Evolutionary conservation across 345 rosid species (phyloP), one percentile per base, ranked within the genome.

Genomic region (Litchi chinensis): DNA sequence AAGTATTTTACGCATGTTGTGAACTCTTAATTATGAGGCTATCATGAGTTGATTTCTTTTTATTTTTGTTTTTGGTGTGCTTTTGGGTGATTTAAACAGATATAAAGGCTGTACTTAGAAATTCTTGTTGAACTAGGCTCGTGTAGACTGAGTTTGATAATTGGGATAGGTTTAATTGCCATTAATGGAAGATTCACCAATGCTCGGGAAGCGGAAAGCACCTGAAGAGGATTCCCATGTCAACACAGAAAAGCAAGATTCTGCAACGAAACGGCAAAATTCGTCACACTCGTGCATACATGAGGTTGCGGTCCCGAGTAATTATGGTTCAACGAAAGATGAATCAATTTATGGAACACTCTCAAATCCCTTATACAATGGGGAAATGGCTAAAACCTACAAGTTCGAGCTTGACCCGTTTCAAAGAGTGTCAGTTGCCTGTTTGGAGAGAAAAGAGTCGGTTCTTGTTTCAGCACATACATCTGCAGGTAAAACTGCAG

Each of bases 401-500:
- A 48, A 78, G 26, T 96, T 96, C 74, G 83, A 82, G 76, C 99
- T 96, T 1, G 99, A 94, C 79, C 98, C 98, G 0, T 96, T 96
- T 82, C 99, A 96, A 86, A 85, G 80, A 59, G 91, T 94, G 26
- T 96, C 99, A 0, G 89, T 96, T 7, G 94, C 99, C 0, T 96
- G 99, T 50, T 80, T 94, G 81, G 98, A 96, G 82, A 87, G 98
- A 77, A 91, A 94, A 32, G 99, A 96, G 83, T 94, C 98, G 3
- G 97, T 96, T 75, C 83, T 96, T 76, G 99, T 96, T 32, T 96
- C 99, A 26, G 99, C 99, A 0, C 99, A 96, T 76, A 96, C 98
- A 0, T 96, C 99, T 15, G 99, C 99, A 0, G 99, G 99, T 52
- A 96, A 96, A 82, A 96, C 98, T n/a, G 99, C 97, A 0, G 98